Base-by-base conservation (phyloP, 345 rosid species). In the Salix caprea region DNA sequence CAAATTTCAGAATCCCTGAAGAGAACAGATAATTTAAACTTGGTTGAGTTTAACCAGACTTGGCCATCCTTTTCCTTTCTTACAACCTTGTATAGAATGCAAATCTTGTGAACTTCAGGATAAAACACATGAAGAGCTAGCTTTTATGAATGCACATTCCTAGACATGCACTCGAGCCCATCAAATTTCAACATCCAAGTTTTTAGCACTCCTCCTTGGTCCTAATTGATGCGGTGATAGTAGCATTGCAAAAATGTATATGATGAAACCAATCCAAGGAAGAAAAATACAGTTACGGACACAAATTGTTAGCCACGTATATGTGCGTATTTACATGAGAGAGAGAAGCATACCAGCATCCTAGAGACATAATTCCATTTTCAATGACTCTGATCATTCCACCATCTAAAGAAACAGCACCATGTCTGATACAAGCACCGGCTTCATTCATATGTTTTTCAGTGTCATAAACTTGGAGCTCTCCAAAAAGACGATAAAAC, bases 371-470 rank as follows among this genome's bases (percentile, higher is more conserved):
- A 7, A 84, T 40, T n/a, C 87, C 86, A 4, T 87, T 84, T 75
- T 76, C 52, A 46, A 4, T 46, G 52, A 15, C 88, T 77, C 80
- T 86, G 13, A 79, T 62, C 8, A 89, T 89, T 36, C 90, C 87
- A 1, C 96, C 97, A 58, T 92, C 96, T 58, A 90, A 73, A 30
- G 96, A 90, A 3, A 91, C 84, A 30, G 86, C 86, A 23, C 86
- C 79, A 11, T 86, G 80, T 6, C 21, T 70, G n/a, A 87, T 82
- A 75, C 61, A 77, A 28, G 77, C 74, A 44, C 78, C 76, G 60
- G 94, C 94, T 26, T 60, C 73, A 56, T 70, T 67, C 85, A 89
- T 81, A 2, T 86, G 79, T 13, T 79, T 44, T 64, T 85, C 74
- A 9, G 90, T 91, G 37, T 78, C 82, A 39, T 93, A 91, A 6